Evolutionary conservation across 495 filamentous ascomycete genomes (phyloP), one percentile per base, ranked within the genome.

Genomic region (Aspergillus cavernicola): DNA sequence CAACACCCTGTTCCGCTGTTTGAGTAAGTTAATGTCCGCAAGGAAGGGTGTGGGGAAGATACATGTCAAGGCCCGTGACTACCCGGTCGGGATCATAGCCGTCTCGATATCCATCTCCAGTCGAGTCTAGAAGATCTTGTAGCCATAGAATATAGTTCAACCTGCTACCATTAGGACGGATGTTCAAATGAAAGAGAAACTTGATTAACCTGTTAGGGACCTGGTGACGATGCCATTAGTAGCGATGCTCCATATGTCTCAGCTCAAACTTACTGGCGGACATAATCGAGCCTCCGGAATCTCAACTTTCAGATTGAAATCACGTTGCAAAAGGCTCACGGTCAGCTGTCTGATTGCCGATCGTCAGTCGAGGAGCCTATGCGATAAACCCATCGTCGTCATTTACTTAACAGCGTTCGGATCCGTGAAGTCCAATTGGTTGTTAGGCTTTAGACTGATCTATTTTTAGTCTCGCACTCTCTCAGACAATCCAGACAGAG

Each of bases 101-200:
- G 50, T 84, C 80, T 10, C 54, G 62, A 48, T 78, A 79, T 13
- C 66, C 64, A 6, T 76, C 67, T 36, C 73, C 72, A 0, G 87
- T 89, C 0, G 85, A 86, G 57, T 96, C 91, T 26, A 98, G 71
- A 0, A 98, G 76, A 19, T 82, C 82, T 64, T 96, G 88, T 4
- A 97, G 73, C 91, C 91, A 97, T 5, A 90, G 71, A 45, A 97
- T 83, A 63, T 98, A 98, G 59, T 95, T 95, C 52, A 92, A 80
- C 57, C 80, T 84, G 35, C 28, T 18, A 9, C 16, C 19, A 39
- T 57, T 15, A 62, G 57, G 49, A 26, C 10, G 42, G 16, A 47
- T 36, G 20, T 31, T 22, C 38, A 1, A 24, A 26, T n/a, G n/a
- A 20, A 15, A 11, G 8, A 22, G n/a, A 26, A 20, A n/a, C 19